Evolutionary conservation across 305 asterid species (phyloP).

Genomic region (Fraxinus floribunda): DNA sequence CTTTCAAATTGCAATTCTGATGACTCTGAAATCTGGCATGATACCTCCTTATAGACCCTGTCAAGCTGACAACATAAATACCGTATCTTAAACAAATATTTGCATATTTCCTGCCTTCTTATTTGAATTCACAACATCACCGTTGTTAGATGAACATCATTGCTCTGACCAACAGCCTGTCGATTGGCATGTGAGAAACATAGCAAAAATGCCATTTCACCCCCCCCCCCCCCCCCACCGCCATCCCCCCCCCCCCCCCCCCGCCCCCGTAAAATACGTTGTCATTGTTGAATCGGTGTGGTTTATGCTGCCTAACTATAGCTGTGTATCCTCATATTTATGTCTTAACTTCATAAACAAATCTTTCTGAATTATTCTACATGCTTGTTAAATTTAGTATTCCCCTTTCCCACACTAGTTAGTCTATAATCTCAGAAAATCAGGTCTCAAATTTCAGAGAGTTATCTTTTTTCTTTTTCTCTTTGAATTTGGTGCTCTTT

Average conservation of each 20-base stretch:
- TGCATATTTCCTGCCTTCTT: neutral
- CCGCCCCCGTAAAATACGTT: neutral
- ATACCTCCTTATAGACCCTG: neutral
- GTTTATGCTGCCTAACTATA: neutral
- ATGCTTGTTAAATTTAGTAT: neutral
- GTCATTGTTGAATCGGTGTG: neutral
- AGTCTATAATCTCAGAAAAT: neutral
- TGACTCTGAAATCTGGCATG: neutral
- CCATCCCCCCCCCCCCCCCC: too few species aligned
- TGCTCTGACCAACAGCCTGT: neutral
- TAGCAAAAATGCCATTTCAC: neutral
- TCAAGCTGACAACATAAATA: neutral
- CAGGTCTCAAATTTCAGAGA: neutral
- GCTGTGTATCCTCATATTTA: neutral
- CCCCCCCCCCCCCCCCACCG: too few species aligned
- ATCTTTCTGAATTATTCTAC: neutral
- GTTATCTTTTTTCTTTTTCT: neutral
- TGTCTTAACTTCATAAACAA: neutral
- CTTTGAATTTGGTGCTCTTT: neutral
- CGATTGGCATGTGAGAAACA: neutral
- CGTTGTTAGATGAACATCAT: neutral
- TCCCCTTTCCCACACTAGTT: neutral
- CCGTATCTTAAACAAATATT: neutral
- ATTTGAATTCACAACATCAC: neutral
- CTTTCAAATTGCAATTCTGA: neutral